These are phyloP conservation scores for Raffaelea arxii DNA, from an alignment of 2,329 filamentous ascomycete species.

Conservation along the genomic window DNA sequence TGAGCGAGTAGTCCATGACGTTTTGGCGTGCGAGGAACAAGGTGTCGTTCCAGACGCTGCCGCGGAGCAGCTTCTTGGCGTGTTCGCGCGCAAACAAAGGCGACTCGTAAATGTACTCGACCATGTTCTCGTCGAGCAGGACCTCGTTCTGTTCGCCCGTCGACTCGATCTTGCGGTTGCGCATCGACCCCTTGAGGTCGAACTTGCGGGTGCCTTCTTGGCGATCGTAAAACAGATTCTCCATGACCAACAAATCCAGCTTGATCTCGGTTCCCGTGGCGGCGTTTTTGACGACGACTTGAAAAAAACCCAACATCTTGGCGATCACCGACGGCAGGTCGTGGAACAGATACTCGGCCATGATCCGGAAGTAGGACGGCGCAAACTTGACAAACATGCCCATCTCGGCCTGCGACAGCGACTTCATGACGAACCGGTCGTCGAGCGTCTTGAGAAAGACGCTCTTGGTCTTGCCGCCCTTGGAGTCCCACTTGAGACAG, in stretches of 20 bases:
- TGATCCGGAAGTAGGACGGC: slow-evolving; percentile 93
- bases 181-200: slow-evolving; percentile 96
- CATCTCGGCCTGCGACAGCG: slow-evolving; percentile 81
- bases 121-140: slow-evolving; percentile 94
- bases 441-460: slow-evolving; percentile 95
- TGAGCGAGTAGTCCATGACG: slow-evolving; percentile 98
- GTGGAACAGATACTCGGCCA: slow-evolving; percentile 92
- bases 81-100: slow-evolving; percentile 93
- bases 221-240: slow-evolving; percentile 96
- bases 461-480: slow-evolving; percentile 95
- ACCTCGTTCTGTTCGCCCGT: slow-evolving; percentile 96
- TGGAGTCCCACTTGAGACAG: slow-evolving; percentile 96
- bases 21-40: slow-evolving; percentile 89
- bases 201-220: slow-evolving; percentile 83
- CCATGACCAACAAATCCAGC: slow-evolving; percentile 88
- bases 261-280: slow-evolving; percentile 87
- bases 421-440: slow-evolving; percentile 88
- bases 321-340: slow-evolving; percentile 93
- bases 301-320: slow-evolving; percentile 98
- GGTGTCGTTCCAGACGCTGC: slow-evolving; percentile 95
- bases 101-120: slow-evolving; percentile 97
- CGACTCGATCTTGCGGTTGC: slow-evolving; percentile 92
- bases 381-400: slow-evolving; percentile 92
- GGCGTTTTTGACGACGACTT: slow-evolving; percentile 94
- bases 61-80: slow-evolving; percentile 83